These are phyloP conservation scores for Debaryomycetaceae sp. DNA, from an alignment of 1,139 yeast species.

Conservation along the genomic window DNA sequence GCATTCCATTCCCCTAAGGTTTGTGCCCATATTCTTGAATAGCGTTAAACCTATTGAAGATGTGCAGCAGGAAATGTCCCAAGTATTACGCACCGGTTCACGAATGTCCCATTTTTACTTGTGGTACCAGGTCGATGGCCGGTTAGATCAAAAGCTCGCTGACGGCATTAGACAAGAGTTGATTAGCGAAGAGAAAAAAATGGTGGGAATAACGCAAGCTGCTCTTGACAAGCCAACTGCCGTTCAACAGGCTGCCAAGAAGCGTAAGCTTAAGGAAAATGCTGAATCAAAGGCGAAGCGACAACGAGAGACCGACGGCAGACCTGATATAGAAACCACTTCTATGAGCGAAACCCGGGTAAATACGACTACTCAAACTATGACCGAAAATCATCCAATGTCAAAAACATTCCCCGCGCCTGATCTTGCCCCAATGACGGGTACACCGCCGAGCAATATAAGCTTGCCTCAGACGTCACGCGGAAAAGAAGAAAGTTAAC, in stretches of 20 bases:
- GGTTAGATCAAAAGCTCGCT: conserved; percentile 51
- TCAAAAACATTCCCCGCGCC: no score
- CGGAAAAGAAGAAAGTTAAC: no score
- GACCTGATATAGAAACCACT: no score
- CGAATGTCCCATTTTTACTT: conserved; percentile 53
- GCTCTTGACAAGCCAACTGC: conserved; percentile 8
- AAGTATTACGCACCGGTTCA: conserved; percentile 48
- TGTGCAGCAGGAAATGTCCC: conserved; percentile 52
- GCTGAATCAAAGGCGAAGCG: conserved; percentile 6
- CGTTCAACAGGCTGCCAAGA: conserved; percentile 11
- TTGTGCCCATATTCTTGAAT: conserved; percentile 57
- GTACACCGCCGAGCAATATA: no score
- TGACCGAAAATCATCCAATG: no score
- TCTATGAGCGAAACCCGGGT: no score
- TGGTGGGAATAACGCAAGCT: conserved; percentile 21
- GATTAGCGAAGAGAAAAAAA: conserved; percentile 31
- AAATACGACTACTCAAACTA: no score
- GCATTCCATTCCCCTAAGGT: conserved; percentile 53
- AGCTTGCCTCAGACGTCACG: no score
- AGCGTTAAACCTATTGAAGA: conserved; percentile 50
- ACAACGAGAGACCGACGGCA: no score
- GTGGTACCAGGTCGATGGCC: conserved; percentile 83
- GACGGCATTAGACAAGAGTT: conserved; percentile 34
- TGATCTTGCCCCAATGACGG: no score
- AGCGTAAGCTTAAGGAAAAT: conserved; percentile 22